Evolutionary conservation across 129 eudicot species (phyloP), one percentile per base, ranked within the genome.

Genomic region (Pseudognaphalium luteoalbum): DNA sequence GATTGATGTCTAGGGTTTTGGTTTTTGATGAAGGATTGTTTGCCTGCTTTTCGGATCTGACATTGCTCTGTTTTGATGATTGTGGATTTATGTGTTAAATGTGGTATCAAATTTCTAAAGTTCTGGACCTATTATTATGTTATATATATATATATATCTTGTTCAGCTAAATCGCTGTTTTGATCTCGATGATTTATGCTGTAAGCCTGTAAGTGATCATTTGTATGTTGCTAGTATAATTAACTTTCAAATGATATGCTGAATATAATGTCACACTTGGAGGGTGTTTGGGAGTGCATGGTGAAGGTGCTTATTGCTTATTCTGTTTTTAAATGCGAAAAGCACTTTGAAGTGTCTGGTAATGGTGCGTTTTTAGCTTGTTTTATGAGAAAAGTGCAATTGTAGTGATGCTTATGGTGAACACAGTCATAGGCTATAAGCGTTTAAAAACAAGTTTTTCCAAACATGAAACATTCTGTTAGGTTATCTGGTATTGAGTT

Each of bases 1-100:
- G 3, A 7, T 70, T 59, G 19, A 64, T 25, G 60, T 78, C 76
- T 78, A 78, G 76, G 70, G 81, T 78, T 78, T 78, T 59, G 70
- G 61, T 58, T 59, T 41, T 32, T 16, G 76, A 70, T 44, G 82
- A 42, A 41, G 58, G 82, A 10, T 42, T 78, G 76, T 60, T 47
- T 70, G 14, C 12, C 17, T 2, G 71, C 20, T 70, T 70, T 6
- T 61, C 66, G 47, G 76, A 78, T 70, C 71, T 78, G 21, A 22
- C 30, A 60, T 42, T 34, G 63, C 50, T 64, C 69, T 62, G 14
- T 14, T 41, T 66, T 78, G 17, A 44, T 47, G 62, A 70, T 60
- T 44, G 30, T 77, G 81, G 63, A 77, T 77, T 77, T 69, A 20
- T 77, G 76, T 60, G 15, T 12, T 61, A 6, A 70, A 60, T 78